A percentile compares a stretch with the other conserved stretches of the same genome.
These are phyloP conservation scores for Naegleria fowleri DNA, from an alignment of 208 protist species.

Conservation along the genomic window DNA sequence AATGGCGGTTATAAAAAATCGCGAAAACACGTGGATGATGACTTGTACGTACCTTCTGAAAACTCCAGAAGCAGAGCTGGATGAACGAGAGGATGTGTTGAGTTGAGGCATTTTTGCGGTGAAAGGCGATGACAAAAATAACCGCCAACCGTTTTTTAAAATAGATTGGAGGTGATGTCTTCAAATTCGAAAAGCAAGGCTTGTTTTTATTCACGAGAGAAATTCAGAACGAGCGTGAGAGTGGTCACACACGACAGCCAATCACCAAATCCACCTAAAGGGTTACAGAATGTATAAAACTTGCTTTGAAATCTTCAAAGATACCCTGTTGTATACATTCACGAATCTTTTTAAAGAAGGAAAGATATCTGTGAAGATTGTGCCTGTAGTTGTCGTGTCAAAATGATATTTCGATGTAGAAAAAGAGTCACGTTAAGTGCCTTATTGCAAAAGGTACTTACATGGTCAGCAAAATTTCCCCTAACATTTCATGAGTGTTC, in stretches of 20 bases:
- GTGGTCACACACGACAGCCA: too few species aligned
- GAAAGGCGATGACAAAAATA: background rate
- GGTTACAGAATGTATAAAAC: background rate
- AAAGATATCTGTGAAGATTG: constrained; percentile 29
- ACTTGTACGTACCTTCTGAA: background rate
- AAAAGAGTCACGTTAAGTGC: background rate
- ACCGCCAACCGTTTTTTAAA: too few species aligned
- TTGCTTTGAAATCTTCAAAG: background rate
- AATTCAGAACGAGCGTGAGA: too few species aligned
- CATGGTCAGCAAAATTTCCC: constrained; percentile 22
- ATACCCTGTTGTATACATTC: background rate
- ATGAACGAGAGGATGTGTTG: background rate
- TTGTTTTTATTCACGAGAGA: too few species aligned
- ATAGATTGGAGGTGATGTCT: too few species aligned
- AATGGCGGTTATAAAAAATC: too few species aligned
- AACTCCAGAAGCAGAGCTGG: background rate
- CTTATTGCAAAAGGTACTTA: background rate
- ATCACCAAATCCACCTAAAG: background rate
- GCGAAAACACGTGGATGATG: background rate
- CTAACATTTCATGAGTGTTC: constrained; percentile 29
- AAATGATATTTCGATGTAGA: background rate
- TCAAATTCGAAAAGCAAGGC: too few species aligned
- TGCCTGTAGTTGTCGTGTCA: background rate
- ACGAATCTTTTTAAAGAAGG: constrained; percentile 9
- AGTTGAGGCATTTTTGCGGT: background rate